Evolutionary conservation across 2,329 filamentous ascomycete species (phyloP).

Genomic region (Colletotrichum liriopes): DNA sequence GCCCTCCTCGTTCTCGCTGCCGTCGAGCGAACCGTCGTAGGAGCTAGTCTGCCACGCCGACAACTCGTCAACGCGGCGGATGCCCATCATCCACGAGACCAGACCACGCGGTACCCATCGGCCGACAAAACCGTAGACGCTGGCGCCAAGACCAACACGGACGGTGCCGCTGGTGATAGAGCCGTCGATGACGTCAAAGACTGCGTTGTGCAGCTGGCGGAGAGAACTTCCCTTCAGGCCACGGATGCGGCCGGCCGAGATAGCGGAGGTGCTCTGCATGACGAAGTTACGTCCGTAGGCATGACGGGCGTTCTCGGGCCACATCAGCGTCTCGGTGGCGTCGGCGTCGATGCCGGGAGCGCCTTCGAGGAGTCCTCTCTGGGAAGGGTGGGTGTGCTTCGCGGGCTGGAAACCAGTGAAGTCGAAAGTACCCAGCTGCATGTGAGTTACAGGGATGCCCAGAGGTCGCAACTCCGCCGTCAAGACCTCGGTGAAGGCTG

Average conservation of each 20-base stretch:
- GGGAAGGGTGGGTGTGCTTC: constrained; percentile 55
- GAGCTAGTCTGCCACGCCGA: constrained; percentile 67
- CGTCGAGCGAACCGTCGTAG: constrained; percentile 53
- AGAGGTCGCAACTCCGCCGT: constrained; percentile 84
- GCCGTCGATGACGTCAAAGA: constrained; percentile 90
- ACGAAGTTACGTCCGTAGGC: constrained; percentile 76
- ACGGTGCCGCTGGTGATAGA: constrained; percentile 74
- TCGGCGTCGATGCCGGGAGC: constrained; percentile 58
- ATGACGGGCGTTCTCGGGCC: constrained; percentile 73
- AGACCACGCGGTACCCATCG: constrained; percentile 82
- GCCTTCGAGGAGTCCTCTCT: constrained; percentile 59
- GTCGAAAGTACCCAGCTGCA: constrained; percentile 94
- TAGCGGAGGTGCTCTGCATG: constrained; percentile 68
- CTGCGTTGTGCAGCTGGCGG: constrained; percentile 84
- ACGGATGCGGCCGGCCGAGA: constrained; percentile 70
- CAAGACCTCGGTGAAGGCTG: constrained; percentile 86
- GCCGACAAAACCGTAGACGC: constrained; percentile 89
- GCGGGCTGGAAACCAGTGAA: constrained; percentile 76
- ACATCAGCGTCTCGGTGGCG: constrained; percentile 71
- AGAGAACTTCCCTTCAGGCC: constrained; percentile 80
- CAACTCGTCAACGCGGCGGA: constrained; percentile 74
- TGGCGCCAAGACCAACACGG: constrained; percentile 87
- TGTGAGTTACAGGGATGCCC: constrained; percentile 84
- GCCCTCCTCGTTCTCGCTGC: constrained; percentile 56
- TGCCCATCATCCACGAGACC: constrained; percentile 95